These are phyloP conservation scores for Penicillium sp. DNA, from an alignment of 2,329 filamentous ascomycete species.

Conservation along the genomic window DNA sequence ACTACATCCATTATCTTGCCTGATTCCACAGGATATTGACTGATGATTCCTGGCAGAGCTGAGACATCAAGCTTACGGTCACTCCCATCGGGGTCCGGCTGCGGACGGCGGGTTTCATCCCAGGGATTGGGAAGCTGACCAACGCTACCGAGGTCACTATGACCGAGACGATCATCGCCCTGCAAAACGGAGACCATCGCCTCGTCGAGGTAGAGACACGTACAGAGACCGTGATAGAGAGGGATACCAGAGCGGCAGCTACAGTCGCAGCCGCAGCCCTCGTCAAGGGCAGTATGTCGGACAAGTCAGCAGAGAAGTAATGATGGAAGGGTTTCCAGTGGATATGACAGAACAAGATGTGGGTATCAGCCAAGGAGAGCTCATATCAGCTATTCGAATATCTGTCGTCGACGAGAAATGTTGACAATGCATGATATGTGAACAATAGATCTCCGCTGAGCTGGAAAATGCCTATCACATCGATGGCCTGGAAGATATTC, in stretches of 20 bases:
- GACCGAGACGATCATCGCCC: conserved; percentile 34
- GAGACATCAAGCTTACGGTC: conserved; percentile 36
- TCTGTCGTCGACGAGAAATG: not conserved
- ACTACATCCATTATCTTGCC: conserved; percentile 18
- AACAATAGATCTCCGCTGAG: conserved; percentile 54
- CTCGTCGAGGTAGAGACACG: conserved; percentile 35
- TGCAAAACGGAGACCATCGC: conserved; percentile 34
- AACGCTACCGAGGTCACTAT: conserved; percentile 33
- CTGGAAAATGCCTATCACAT: conserved; percentile 51
- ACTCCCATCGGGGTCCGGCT: conserved; percentile 36
- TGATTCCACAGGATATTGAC: conserved; percentile 30
- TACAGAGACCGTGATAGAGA: conserved; percentile 49
- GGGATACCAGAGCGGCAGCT: conserved; percentile 41
- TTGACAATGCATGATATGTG: not conserved
- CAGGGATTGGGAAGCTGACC: conserved; percentile 31
- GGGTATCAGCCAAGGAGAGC: conserved; percentile 25
- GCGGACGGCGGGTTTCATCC: conserved; percentile 37
- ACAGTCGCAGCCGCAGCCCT: conserved; percentile 35
- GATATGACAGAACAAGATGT: conserved; percentile 52
- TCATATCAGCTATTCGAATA: not conserved
- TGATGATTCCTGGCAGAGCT: conserved; percentile 33
- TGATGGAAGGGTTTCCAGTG: conserved; percentile 49
- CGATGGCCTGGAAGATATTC: conserved; percentile 54
- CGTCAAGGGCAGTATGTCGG: conserved; percentile 40
- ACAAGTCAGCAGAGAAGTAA: conserved; percentile 48